Evolutionary conservation across 169 alveolate genomes (phyloP).

Genomic region (Plasmodium malariae): DNA sequence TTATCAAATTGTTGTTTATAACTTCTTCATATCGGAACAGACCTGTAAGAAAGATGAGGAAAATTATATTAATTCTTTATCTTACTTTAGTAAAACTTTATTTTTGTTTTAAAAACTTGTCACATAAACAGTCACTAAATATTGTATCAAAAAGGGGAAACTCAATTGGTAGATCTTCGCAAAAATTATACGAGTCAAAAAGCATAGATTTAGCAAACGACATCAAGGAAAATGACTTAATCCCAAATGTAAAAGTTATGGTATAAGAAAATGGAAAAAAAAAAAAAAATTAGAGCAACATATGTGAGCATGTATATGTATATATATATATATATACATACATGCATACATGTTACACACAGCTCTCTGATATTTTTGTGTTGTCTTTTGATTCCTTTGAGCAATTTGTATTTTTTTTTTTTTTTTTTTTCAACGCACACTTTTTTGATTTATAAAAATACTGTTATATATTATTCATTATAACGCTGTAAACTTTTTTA

Average conservation of each 20-base stretch:
- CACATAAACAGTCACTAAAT: constrained; percentile 20
- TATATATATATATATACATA: not conserved
- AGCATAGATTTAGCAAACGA: constrained; percentile 71
- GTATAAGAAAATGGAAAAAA: constrained; percentile 9
- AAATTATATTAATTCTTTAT: not conserved
- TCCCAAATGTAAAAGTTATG: constrained; percentile 76
- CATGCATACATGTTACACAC: not conserved
- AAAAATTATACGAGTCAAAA: constrained; percentile 49
- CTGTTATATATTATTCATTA: not conserved
- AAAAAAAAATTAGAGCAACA: too few relatives aligned
- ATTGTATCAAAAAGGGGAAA: constrained; percentile 49
- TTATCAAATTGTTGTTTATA: not conserved
- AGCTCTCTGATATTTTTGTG: not conserved
- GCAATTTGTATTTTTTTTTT: too few relatives aligned
- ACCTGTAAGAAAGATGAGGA: constrained; percentile 41
- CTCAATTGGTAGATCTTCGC: constrained; percentile 19
- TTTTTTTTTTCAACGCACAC: not conserved
- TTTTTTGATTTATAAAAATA: too few relatives aligned
- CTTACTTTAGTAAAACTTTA: constrained; percentile 11
- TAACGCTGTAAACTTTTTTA: not conserved
- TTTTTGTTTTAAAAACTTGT: constrained; percentile 51
- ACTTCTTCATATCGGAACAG: too few relatives aligned
- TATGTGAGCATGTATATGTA: not conserved
- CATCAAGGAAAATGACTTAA: constrained; percentile 68
- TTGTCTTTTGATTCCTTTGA: not conserved